Percentiles rank a stretch among this genome's conserved stretches.
phyloP scores from a whole-genome alignment of 75 land plant genomes.

The Cryptomeria japonica region DNA sequence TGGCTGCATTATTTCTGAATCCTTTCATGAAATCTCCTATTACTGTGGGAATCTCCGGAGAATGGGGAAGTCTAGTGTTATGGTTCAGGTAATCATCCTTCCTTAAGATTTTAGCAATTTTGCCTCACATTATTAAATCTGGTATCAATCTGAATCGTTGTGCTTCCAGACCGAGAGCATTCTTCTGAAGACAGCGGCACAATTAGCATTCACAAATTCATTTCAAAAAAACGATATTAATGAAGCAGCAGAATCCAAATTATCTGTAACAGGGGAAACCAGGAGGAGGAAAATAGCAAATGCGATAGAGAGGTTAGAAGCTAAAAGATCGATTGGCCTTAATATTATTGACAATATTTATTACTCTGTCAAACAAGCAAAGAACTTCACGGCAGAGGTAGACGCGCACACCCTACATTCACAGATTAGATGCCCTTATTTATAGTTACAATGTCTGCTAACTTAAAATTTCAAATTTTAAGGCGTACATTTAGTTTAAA shows the following conservation, averaged over 20 bases:
- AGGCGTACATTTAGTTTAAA: too few species aligned
- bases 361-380: too few species aligned
- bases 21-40: neutral
- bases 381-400: too few species aligned
- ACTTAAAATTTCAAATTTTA: too few species aligned
- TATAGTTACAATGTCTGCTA: too few species aligned
- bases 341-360: too few species aligned
- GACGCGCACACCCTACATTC: too few species aligned
- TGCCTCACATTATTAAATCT: too few species aligned
- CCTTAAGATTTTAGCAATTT: neutral
- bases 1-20: neutral
- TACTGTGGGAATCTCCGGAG: neutral
- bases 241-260: neutral
- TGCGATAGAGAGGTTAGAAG: neutral
- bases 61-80: neutral
- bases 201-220: neutral
- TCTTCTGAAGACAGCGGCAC: neutral
- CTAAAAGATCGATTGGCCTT: too few species aligned
- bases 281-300: neutral
- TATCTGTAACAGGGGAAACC: neutral
- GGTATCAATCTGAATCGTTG: neutral
- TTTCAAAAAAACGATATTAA: neutral
- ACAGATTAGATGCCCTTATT: too few species aligned
- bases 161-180: neutral
- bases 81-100: neutral